Conservation (phyloP, 352 stramenopile genomes). For the Pythium brachiatum region DNA sequence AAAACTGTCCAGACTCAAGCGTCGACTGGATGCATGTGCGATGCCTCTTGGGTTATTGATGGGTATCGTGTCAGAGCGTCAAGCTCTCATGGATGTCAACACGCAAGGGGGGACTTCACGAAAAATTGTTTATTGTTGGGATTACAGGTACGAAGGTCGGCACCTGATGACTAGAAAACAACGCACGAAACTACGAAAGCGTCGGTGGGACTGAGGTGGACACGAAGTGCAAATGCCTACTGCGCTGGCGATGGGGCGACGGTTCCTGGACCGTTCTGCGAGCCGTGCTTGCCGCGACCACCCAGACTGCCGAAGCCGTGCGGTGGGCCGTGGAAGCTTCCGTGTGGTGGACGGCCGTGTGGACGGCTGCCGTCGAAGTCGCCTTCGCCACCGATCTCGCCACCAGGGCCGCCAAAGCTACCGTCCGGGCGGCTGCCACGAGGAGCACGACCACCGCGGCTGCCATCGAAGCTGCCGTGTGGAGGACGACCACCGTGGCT, state of each 20-base stretch:
- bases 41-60: not conserved
- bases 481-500: not conserved
- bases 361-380: too few species aligned
- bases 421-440: not conserved
- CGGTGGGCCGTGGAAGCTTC: not conserved
- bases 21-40: not conserved
- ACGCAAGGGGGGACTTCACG: too few species aligned
- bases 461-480: constrained; percentile 2
- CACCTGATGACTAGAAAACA: too few species aligned
- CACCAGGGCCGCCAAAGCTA: not conserved
- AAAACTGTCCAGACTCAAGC: not conserved
- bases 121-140: too few species aligned
- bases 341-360: too few species aligned
- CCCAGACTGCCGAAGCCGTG: not conserved
- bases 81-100: too few species aligned
- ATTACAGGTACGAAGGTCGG: too few species aligned
- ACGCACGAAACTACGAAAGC: too few species aligned
- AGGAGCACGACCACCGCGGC: not conserved
- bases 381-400: too few species aligned
- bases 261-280: not conserved
- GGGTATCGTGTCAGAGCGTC: too few species aligned
- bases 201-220: not conserved
- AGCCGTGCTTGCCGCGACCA: not conserved
- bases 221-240: not conserved
- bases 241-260: not conserved